A percentile compares a stretch with the other conserved stretches of the same genome.
phyloP scores from a whole-genome alignment of 139 green algal genomes.

The Micromonas commoda region DNA sequence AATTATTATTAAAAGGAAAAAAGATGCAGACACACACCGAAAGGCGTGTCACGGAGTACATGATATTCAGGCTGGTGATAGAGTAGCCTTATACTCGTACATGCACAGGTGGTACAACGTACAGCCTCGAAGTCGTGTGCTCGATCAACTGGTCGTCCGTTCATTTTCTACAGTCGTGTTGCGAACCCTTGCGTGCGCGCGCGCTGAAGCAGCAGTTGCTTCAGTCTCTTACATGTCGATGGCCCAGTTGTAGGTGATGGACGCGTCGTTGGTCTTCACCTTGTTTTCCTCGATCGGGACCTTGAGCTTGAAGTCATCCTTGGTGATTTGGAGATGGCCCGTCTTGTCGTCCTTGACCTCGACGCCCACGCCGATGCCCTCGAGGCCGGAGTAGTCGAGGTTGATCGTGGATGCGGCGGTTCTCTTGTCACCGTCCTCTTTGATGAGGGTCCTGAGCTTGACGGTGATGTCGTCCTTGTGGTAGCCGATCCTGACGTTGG shows the following conservation, averaged over 20 bases:
- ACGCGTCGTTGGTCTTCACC: constrained; percentile 11
- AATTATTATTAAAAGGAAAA: background rate
- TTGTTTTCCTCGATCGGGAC: constrained; percentile 1
- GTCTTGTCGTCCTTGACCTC: background rate
- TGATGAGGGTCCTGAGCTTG: background rate
- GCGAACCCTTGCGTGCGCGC: too few species aligned
- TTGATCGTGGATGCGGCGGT: background rate
- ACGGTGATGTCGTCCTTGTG: constrained; percentile 4
- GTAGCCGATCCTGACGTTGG: constrained; percentile 4
- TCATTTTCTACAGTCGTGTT: too few species aligned
- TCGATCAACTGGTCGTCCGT: too few species aligned
- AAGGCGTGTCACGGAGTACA: too few species aligned
- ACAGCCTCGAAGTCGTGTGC: too few species aligned
- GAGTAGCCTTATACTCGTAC: too few species aligned
- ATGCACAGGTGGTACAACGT: background rate
- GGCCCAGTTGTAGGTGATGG: constrained; percentile 4
- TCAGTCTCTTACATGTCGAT: background rate
- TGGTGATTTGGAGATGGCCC: background rate
- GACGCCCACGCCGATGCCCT: constrained; percentile 2
- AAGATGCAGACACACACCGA: too few species aligned
- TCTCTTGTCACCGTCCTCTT: background rate
- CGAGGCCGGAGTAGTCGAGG: constrained; percentile 3
- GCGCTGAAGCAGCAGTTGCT: background rate
- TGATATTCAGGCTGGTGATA: too few species aligned
- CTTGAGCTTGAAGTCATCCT: constrained; percentile 4